phyloP scores from a whole-genome alignment of 2,329 filamentous ascomycete species.

The Fusarium sp. region DNA sequence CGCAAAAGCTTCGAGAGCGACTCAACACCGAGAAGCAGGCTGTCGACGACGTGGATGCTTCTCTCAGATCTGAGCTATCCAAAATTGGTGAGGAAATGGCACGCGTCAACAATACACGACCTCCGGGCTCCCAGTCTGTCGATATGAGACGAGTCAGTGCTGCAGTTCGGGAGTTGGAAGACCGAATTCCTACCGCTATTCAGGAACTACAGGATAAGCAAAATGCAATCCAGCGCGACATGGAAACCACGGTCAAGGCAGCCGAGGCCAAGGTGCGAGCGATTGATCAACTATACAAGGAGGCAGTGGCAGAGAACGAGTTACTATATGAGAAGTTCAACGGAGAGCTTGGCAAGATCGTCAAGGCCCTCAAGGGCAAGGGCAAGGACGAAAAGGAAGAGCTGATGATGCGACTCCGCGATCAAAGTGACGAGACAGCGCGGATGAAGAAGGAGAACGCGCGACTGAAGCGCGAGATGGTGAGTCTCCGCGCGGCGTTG shows the following conservation, averaged over 20 bases:
- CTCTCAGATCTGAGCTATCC: conserved; percentile 79
- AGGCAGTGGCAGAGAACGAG: conserved; percentile 91
- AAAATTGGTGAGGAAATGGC: conserved; percentile 86
- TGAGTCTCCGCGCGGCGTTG: conserved; percentile 71
- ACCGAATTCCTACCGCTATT: conserved; percentile 70
- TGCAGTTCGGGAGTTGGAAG: conserved; percentile 75
- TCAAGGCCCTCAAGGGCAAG: conserved; percentile 78
- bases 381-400: conserved; percentile 84
- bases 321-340: conserved; percentile 93
- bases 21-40: conserved; percentile 83
- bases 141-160: conserved; percentile 64
- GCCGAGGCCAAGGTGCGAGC: conserved; percentile 83
- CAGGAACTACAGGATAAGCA: conserved; percentile 71
- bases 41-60: conserved; percentile 75
- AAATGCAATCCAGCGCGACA: conserved; percentile 73
- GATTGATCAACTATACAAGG: conserved; percentile 89
- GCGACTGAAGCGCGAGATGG: conserved; percentile 83
- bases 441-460: conserved; percentile 87
- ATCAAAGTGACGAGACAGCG: conserved; percentile 80
- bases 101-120: conserved; percentile 58
- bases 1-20: conserved; percentile 84
- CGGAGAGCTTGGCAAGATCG: conserved; percentile 85
- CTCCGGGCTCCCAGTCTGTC: conserved; percentile 47
- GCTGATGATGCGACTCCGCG: conserved; percentile 75
- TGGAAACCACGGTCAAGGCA: conserved; percentile 77